Evolutionary conservation across 257 asterid species (phyloP).

Genomic region (Vinca minor): DNA sequence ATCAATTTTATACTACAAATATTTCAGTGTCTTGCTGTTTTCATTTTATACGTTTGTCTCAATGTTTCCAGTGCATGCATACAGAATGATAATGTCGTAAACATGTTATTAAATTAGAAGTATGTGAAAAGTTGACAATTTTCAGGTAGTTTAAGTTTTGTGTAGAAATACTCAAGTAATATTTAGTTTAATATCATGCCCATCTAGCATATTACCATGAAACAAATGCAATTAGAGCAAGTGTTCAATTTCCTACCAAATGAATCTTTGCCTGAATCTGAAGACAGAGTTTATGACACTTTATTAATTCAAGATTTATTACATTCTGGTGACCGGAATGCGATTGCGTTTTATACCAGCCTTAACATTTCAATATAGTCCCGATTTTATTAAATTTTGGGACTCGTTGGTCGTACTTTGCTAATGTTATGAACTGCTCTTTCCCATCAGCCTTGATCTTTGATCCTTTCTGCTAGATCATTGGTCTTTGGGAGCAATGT

Average conservation of each 20-base stretch:
- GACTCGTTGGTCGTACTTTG: background rate
- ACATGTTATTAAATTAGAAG: background rate
- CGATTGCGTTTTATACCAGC: background rate
- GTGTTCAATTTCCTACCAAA: too few species aligned
- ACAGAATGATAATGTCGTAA: background rate
- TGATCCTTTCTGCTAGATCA: background rate
- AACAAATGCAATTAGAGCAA: too few species aligned
- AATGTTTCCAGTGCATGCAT: background rate
- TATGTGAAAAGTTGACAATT: background rate
- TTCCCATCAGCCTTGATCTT: background rate
- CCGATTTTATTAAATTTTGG: background rate
- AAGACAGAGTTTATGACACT: too few species aligned
- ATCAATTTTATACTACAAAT: background rate
- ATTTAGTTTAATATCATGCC: background rate
- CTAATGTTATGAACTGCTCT: background rate
- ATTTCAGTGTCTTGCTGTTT: background rate
- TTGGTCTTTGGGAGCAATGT: background rate
- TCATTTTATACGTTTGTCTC: background rate
- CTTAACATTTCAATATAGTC: background rate
- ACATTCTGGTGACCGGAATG: too few species aligned
- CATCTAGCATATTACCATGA: too few species aligned
- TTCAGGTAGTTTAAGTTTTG: background rate
- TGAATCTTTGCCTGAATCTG: too few species aligned
- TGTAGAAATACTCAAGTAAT: background rate
- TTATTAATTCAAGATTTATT: too few species aligned